These are phyloP conservation scores for Cadophora luteo-olivacea DNA, from an alignment of 2,329 filamentous ascomycete species.

Conservation along the genomic window DNA sequence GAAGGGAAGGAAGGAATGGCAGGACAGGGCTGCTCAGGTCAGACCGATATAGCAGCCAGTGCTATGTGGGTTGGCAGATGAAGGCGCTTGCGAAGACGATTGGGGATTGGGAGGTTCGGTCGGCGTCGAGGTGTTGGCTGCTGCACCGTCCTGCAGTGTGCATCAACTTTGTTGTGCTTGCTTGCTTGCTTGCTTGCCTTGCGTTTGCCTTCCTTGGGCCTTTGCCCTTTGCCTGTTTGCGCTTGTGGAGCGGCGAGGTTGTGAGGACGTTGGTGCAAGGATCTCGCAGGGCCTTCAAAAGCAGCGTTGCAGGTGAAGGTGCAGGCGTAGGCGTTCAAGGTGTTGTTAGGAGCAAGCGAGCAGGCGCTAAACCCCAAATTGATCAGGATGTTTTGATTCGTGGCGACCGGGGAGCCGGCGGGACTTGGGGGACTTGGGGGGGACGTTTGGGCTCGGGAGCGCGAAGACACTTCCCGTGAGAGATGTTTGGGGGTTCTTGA, in stretches of 20 bases:
- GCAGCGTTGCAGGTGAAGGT: neutral
- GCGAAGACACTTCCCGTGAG: neutral
- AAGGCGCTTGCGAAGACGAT: constrained; percentile 29
- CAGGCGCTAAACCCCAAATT: constrained; percentile 7
- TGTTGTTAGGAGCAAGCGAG: neutral
- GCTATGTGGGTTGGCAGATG: constrained; percentile 37
- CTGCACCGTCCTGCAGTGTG: constrained; percentile 31
- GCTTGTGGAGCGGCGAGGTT: neutral
- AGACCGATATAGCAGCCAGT: constrained; percentile 42
- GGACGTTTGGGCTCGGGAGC: neutral
- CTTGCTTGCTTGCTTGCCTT: neutral
- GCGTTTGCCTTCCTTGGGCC: neutral
- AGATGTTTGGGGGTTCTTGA: neutral
- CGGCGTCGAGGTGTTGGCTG: constrained; percentile 26
- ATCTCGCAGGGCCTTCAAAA: constrained; percentile 7
- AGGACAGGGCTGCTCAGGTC: constrained; percentile 28
- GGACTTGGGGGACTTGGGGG: constrained; percentile 9
- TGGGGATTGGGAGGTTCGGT: constrained; percentile 15
- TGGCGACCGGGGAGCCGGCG: constrained; percentile 11
- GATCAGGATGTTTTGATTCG: constrained; percentile 13
- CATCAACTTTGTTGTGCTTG: constrained; percentile 31
- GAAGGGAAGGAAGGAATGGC: constrained; percentile 21
- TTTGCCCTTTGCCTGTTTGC: neutral
- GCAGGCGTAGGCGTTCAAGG: neutral
- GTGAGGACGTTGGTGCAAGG: constrained; percentile 27